Percentiles rank a stretch among this genome's conserved stretches.
Conservation (phyloP, 495 filamentous ascomycete species). For the Hypoxylon perforatum region DNA sequence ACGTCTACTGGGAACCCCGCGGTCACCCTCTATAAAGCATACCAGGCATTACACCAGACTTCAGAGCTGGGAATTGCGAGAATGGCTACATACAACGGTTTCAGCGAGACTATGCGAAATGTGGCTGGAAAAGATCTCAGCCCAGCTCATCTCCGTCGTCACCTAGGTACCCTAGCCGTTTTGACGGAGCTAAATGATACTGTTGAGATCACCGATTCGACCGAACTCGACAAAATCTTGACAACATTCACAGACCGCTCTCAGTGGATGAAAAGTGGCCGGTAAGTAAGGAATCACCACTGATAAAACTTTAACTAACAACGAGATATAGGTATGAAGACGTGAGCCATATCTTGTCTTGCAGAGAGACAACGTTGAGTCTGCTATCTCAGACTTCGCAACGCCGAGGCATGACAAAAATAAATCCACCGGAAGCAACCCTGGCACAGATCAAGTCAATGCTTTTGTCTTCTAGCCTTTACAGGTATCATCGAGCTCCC, state of each 20-base stretch:
- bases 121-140: conserved; percentile 67
- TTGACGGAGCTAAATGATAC: conserved; percentile 86
- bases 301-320: conserved; percentile 26
- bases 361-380: conserved; percentile 83
- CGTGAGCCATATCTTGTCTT: conserved; percentile 81
- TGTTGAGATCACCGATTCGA: conserved; percentile 65
- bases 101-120: conserved; percentile 70
- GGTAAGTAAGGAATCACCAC: conserved; percentile 59
- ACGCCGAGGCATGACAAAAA: conserved; percentile 67
- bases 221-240: conserved; percentile 72
- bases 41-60: conserved; percentile 80
- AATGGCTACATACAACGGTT: conserved; percentile 67
- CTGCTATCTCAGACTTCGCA: conserved; percentile 74
- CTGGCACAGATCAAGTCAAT: conserved; percentile 78
- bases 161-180: conserved; percentile 77
- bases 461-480: conserved; percentile 77
- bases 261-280: conserved; percentile 80
- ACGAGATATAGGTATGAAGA: conserved; percentile 74
- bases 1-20: conserved; percentile 67
- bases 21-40: conserved; percentile 78
- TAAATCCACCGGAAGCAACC: conserved; percentile 70
- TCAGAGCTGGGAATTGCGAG: conserved; percentile 62
- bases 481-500: conserved; percentile 78
- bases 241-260: conserved; percentile 71
- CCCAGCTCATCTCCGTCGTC: conserved; percentile 68